A percentile compares a stretch with the other conserved stretches of the same genome.
Evolutionary conservation across 371 early-diverging fungal species (phyloP).

Genomic region (Mucor mucedo): DNA sequence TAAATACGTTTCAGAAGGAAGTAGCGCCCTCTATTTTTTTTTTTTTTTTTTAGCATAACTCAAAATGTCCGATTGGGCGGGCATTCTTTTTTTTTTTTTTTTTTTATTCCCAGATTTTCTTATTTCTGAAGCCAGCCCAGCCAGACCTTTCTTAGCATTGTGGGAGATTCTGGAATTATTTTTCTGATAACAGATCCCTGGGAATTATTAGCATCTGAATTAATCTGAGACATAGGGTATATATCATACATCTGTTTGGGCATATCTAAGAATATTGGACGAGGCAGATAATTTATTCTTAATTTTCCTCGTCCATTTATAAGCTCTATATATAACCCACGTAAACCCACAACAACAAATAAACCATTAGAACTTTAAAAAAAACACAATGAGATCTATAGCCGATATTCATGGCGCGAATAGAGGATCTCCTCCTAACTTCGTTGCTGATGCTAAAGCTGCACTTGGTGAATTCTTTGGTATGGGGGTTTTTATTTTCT

Average conservation of each 20-base stretch:
- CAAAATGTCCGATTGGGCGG: constrained; percentile 15
- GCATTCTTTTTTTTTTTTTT: not conserved
- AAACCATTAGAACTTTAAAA: not conserved
- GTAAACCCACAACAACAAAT: not conserved
- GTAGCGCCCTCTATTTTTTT: not conserved
- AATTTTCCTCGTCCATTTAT: too few relatives aligned
- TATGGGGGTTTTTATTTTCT: constrained; percentile 61
- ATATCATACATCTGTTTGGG: too few relatives aligned
- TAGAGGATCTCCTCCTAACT: constrained; percentile 16
- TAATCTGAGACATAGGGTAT: too few relatives aligned
- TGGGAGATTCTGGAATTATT: too few relatives aligned
- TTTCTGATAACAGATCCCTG: too few relatives aligned
- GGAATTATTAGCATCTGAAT: too few relatives aligned
- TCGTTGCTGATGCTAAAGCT: constrained; percentile 27
- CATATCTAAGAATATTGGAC: too few relatives aligned
- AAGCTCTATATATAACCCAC: too few relatives aligned
- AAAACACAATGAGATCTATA: constrained; percentile 9
- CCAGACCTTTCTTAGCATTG: too few relatives aligned
- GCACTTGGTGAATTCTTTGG: constrained; percentile 51
- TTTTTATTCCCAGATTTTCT: too few relatives aligned
- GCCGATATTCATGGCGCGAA: constrained; percentile 13
- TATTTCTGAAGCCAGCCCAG: too few relatives aligned
- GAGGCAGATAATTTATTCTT: too few relatives aligned
- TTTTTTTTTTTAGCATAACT: not conserved
- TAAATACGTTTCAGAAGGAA: not conserved